Evolutionary conservation across 306 rosid species (phyloP).

Genomic region (Trichosanthes cucumerina): DNA sequence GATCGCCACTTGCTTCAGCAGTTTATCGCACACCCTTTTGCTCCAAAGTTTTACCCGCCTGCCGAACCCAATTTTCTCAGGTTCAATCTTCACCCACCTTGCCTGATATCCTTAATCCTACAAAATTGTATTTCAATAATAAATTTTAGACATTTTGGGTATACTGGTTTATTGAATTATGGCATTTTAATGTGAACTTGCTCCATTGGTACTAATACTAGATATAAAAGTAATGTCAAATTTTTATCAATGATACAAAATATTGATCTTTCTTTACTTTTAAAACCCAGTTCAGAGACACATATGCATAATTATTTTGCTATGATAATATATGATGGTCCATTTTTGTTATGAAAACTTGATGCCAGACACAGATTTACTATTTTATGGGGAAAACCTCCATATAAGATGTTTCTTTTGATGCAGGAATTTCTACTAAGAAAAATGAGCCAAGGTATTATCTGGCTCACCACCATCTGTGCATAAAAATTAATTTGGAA

Average conservation of each 20-base stretch:
- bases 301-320: not conserved
- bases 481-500: conserved; percentile 46
- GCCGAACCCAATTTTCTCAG: too few species aligned
- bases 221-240: not conserved
- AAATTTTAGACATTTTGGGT: not conserved
- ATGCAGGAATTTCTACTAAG: conserved; percentile 72
- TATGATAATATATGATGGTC: conserved; percentile 21
- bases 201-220: not conserved
- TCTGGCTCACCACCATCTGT: conserved; percentile 71
- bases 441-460: conserved; percentile 56
- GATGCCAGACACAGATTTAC: conserved; percentile 31
- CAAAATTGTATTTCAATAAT: not conserved
- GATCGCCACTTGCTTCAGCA: too few species aligned
- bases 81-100: not conserved
- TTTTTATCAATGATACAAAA: not conserved
- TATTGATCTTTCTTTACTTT: not conserved
- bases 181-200: not conserved
- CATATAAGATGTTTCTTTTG: conserved; percentile 74
- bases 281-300: not conserved
- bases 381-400: conserved; percentile 37
- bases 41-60: too few species aligned
- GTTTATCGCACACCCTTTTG: too few species aligned
- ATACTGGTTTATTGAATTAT: not conserved
- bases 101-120: not conserved
- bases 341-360: conserved; percentile 27